Percentiles rank a stretch among this genome's conserved stretches.
Evolutionary conservation across 805 yeast genomes (phyloP).

Genomic region (Nakazawaea ishiwadae): DNA sequence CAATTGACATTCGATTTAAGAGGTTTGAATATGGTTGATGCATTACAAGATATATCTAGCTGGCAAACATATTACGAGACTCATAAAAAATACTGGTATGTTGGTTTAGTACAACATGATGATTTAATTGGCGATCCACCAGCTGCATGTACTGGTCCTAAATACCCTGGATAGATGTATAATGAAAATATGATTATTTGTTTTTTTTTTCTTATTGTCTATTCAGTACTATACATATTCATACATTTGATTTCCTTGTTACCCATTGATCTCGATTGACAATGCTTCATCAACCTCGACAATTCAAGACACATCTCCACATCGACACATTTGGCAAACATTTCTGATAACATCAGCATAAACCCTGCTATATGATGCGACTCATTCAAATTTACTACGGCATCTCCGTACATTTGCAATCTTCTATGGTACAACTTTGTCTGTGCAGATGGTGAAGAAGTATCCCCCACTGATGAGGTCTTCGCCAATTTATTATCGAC

Average conservation of each 20-base stretch:
- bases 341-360: conserved; percentile 10
- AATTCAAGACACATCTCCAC: conserved; percentile 11
- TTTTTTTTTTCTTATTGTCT: neutral
- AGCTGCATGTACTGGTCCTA: conserved; percentile 33
- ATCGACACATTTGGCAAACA: conserved; percentile 10
- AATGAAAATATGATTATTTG: too few species aligned
- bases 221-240: conserved; percentile 12
- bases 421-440: conserved; percentile 9
- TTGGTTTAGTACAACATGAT: conserved; percentile 49
- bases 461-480: neutral
- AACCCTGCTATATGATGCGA: conserved; percentile 14
- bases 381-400: neutral
- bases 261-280: conserved; percentile 15
- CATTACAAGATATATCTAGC: conserved; percentile 31
- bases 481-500: conserved; percentile 5
- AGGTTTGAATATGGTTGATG: conserved; percentile 40
- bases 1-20: conserved; percentile 65
- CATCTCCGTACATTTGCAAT: conserved; percentile 10
- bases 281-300: conserved; percentile 13
- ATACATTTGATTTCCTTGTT: conserved; percentile 14
- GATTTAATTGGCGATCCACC: conserved; percentile 46
- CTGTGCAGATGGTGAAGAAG: neutral
- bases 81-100: conserved; percentile 53
- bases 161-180: conserved; percentile 12
- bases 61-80: conserved; percentile 52